Conservation (phyloP, 371 early-diverging fungal species). For the Mortierella sp. region DNA sequence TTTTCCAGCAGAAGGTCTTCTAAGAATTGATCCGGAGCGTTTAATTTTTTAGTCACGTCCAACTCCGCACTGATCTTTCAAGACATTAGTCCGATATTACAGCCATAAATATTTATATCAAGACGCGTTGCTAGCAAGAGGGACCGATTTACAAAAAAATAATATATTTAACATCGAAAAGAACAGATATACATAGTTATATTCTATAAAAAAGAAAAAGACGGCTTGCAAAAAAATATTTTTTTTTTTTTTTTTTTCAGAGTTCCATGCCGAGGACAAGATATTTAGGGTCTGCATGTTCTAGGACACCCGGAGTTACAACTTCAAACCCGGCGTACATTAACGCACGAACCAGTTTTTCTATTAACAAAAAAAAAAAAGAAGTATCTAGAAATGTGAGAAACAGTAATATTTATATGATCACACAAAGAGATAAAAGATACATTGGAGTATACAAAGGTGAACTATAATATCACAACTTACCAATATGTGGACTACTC, state of each 20-base stretch:
- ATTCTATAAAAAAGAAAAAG: not conserved
- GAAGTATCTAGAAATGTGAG: too few species aligned
- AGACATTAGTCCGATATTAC: too few species aligned
- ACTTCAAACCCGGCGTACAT: slow-evolving; percentile 52
- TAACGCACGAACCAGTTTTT: slow-evolving; percentile 39
- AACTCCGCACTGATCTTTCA: too few species aligned
- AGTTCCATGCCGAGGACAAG: slow-evolving; percentile 49
- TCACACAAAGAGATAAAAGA: not conserved
- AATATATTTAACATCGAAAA: too few species aligned
- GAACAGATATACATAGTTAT: not conserved
- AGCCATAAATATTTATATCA: too few species aligned
- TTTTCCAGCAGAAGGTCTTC: not conserved
- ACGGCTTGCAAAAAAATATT: too few species aligned
- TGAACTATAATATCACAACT: not conserved
- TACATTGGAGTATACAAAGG: not conserved
- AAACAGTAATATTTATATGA: not conserved
- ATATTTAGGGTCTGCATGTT: slow-evolving; percentile 50
- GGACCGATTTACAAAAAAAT: too few species aligned
- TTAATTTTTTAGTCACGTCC: not conserved
- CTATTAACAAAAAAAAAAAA: slow-evolving; percentile 1
- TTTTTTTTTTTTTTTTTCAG: too few species aligned
- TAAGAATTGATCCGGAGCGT: not conserved
- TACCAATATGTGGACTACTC: slow-evolving; percentile 42
- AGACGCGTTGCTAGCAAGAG: too few species aligned
- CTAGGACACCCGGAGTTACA: slow-evolving; percentile 36